phyloP scores from a whole-genome alignment of 345 rosid genomes.

The Gossypium sturtianum region DNA sequence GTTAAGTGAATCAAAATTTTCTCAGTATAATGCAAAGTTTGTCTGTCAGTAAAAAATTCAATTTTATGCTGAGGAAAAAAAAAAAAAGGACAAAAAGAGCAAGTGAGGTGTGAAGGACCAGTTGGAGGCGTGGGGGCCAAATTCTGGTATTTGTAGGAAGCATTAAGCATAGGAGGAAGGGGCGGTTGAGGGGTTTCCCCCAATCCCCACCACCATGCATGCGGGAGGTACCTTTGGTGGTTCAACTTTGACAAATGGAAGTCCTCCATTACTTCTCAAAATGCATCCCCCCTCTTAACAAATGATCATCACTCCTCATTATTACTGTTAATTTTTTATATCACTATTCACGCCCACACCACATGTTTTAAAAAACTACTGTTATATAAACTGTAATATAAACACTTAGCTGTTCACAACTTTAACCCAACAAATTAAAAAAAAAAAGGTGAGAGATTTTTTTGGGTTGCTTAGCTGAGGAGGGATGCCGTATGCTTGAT shows the following conservation, averaged over 20 bases:
- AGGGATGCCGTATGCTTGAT: neutral
- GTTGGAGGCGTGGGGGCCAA: neutral
- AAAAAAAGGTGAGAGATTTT: no score
- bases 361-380: neutral
- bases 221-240: neutral
- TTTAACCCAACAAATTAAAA: no score
- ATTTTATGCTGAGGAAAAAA: neutral
- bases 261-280: neutral
- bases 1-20: no score
- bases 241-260: neutral
- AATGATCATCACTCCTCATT: neutral
- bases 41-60: neutral
- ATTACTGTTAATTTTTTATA: no score
- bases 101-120: neutral
- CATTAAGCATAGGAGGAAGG: neutral
- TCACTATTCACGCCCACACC: neutral
- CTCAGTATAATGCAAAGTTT: no score
- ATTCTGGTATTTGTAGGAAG: neutral
- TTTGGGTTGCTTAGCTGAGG: no score
- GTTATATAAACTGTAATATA: neutral
- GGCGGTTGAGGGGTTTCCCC: neutral
- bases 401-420: no score
- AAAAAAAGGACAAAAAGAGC: neutral
- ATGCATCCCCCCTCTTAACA: neutral
- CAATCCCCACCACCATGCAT: neutral